Evolutionary conservation across 768 basidiomycete species (phyloP).

Genomic region (Tylopilus felleus): DNA sequence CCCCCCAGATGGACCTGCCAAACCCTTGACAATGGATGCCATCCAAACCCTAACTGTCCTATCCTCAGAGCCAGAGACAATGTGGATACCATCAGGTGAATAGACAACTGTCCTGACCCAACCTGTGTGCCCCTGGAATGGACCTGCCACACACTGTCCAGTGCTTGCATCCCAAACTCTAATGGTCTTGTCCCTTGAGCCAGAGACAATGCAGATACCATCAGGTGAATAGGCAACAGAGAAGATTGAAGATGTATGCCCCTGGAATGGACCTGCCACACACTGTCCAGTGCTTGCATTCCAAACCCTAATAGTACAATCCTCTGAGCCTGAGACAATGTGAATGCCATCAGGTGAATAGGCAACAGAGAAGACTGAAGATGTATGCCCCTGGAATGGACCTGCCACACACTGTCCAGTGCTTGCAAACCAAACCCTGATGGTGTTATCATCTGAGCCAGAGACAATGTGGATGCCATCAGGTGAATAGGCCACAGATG

Average conservation of each 20-base stretch:
- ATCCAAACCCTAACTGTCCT: background rate
- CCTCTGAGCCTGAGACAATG: no score
- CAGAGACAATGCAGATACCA: background rate
- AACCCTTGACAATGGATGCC: no score
- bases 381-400: background rate
- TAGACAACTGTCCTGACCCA: background rate
- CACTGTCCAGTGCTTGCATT: no score
- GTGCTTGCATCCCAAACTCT: no score
- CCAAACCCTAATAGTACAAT: no score
- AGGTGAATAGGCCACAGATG: background rate
- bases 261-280: no score
- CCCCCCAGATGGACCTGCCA: no score
- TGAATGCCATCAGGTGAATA: background rate
- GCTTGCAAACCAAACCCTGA: background rate
- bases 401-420: background rate
- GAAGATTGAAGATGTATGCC: background rate
- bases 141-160: no score
- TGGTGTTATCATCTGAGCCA: background rate
- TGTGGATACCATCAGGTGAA: background rate
- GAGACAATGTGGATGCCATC: background rate
- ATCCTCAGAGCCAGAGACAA: background rate
- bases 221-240: background rate
- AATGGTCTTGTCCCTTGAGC: no score
- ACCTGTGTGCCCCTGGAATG: background rate
- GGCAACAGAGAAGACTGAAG: background rate